Percentiles rank a stretch among this genome's conserved stretches.
Conservation (phyloP, 2,329 filamentous ascomycete species). For the Colletotrichum sansevieriae region DNA sequence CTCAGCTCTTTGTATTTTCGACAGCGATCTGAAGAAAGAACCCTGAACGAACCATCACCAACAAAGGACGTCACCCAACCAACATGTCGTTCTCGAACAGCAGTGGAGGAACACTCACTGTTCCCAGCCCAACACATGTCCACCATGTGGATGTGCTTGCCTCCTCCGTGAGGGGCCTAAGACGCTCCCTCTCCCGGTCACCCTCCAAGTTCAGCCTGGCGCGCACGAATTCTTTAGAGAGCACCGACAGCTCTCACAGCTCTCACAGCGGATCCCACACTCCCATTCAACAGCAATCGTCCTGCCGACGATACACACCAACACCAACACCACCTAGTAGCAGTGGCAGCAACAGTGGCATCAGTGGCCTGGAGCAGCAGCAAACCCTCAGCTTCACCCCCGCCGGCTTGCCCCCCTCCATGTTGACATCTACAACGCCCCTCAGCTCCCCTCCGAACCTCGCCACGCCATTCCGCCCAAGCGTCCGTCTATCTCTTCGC, state of each 20-base stretch:
- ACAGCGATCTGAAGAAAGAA: constrained; percentile 12
- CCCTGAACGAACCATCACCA: constrained; percentile 19
- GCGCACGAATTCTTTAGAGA: constrained; percentile 59
- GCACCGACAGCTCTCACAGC: constrained; percentile 62
- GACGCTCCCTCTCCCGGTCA: constrained; percentile 91
- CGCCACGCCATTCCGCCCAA: constrained; percentile 75
- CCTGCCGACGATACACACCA: constrained; percentile 58
- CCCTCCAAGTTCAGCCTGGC: constrained; percentile 86
- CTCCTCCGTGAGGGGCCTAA: constrained; percentile 83
- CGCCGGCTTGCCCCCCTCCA: constrained; percentile 44
- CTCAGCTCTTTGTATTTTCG: constrained; percentile 31
- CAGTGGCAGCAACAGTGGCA: constrained; percentile 50
- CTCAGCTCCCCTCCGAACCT: constrained; percentile 57
- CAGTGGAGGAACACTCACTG: constrained; percentile 82
- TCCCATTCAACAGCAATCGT: constrained; percentile 51
- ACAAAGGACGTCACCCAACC: constrained; percentile 37
- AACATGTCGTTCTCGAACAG: constrained; percentile 71
- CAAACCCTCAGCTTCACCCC: constrained; percentile 50
- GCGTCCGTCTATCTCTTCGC: constrained; percentile 74
- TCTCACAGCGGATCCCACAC: constrained; percentile 54
- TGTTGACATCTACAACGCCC: constrained; percentile 47
- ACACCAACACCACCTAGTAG: constrained; percentile 37
- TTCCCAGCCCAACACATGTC: constrained; percentile 86
- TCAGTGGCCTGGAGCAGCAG: constrained; percentile 47
- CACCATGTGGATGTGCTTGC: constrained; percentile 84